Percentiles rank a stretch among this genome's conserved stretches.
Conservation (phyloP, 2,329 filamentous ascomycete species). For the Claviceps monticola region DNA sequence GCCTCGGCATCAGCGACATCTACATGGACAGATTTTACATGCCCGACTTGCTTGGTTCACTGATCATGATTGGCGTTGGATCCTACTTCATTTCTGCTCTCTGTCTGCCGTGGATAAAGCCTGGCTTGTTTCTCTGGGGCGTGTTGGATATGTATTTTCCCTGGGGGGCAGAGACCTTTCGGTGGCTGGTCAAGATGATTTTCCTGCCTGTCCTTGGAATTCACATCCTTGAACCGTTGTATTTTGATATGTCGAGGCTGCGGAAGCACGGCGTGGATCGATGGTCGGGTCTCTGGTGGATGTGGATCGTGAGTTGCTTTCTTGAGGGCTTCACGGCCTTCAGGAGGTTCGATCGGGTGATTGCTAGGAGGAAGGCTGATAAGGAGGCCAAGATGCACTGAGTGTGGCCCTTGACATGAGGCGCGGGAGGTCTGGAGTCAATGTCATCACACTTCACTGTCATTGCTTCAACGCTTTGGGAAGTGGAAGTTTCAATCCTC, state of each 20-base stretch:
- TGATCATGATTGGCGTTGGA: constrained; percentile 39
- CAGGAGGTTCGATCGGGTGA: constrained; percentile 34
- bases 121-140: constrained; percentile 35
- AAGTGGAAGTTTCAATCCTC: no score
- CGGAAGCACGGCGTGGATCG: constrained; percentile 32
- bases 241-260: constrained; percentile 33
- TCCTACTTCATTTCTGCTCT: constrained; percentile 41
- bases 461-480: no score
- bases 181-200: constrained; percentile 44
- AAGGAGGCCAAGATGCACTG: constrained; percentile 27
- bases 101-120: constrained; percentile 32
- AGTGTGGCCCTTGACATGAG: not conserved
- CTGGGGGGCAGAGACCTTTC: constrained; percentile 42
- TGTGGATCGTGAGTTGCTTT: constrained; percentile 39
- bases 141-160: constrained; percentile 38
- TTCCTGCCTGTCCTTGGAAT: constrained; percentile 45
- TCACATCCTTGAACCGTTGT: constrained; percentile 50
- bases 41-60: constrained; percentile 30
- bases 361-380: constrained; percentile 28
- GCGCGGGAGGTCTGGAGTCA: not conserved
- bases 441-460: no score
- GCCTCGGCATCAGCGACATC: constrained; percentile 43
- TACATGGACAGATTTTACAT: constrained; percentile 26
- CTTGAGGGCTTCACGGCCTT: constrained; percentile 40
- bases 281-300: constrained; percentile 35